Evolutionary conservation across 2,329 filamentous ascomycete species (phyloP), one percentile per base, ranked within the genome.

Genomic region (Aureobasidium sp.): DNA sequence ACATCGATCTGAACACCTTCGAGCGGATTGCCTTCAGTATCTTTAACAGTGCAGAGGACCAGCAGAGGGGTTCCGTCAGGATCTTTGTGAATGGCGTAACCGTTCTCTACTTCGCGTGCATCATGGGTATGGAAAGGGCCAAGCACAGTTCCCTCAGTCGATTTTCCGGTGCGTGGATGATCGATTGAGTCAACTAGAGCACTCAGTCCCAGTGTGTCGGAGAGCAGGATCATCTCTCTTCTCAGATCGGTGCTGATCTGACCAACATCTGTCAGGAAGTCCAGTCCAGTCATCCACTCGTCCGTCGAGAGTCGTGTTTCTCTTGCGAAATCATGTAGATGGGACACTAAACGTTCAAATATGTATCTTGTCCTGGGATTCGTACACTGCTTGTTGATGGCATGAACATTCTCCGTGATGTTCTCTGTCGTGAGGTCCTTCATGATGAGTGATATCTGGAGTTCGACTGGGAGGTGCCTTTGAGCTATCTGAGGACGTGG

Each of bases 301-400:
- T 83, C 78, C 3, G 85, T 87, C 70, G 84, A 88, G 39, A 91
- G 79, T 23, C 88, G 79, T 3, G 87, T 91, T 73, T 91, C 88
- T 61, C 88, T 82, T 7, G 87, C 87, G 71, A 90, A 91, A 75
- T 90, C 87, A 73, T 92, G 89, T 1, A 91, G 76, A 74, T 92
- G 88, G 8, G 82, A 82, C 58, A 91, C 86, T 13, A 91, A 80
- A 13, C 87, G 81, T 67, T 87, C 82, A 72, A 91, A 82, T 55
- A 92, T 71, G 71, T 88, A 90, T 64, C 82, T 85, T 63, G 88
- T 76, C 15, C 89, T 82, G 32, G 79, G 75, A 69, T 90, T 79
- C 26, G 77, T 70, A 67, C 83, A 82, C 75, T 86, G 83, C 17
- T 86, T 86, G 76, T 91, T 91, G 73, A 90, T 89, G 50, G 79